Conservation (phyloP, 1,284 basidiomycete species). For the Cryptococcus sp. region DNA sequence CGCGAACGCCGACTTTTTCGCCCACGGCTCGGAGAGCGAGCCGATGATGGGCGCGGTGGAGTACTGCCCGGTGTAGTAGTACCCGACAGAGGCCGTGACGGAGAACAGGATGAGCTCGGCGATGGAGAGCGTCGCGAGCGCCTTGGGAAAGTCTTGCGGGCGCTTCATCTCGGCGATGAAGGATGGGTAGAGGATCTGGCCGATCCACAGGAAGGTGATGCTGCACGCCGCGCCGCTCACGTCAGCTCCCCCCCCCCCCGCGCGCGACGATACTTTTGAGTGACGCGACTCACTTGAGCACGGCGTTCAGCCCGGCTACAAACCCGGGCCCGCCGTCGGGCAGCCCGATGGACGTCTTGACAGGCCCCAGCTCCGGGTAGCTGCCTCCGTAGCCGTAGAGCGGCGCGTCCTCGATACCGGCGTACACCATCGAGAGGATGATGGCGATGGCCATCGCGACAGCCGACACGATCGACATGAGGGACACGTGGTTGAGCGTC, state of each 20-base stretch:
- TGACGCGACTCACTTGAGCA: slow-evolving; percentile 47
- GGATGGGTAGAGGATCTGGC: slow-evolving; percentile 54
- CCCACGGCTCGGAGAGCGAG: slow-evolving; percentile 49
- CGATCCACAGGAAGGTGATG: slow-evolving; percentile 60
- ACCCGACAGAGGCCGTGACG: slow-evolving; percentile 61
- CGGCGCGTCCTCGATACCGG: slow-evolving; percentile 54
- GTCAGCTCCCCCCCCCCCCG: slow-evolving; percentile 1
- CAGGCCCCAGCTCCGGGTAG: slow-evolving; percentile 37
- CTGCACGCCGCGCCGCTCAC: slow-evolving; percentile 12
- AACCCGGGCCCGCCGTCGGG: slow-evolving; percentile 56
- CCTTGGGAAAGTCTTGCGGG: slow-evolving; percentile 61
- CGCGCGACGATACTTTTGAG: not conserved
- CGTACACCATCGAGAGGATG: slow-evolving; percentile 57
- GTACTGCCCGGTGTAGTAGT: slow-evolving; percentile 51
- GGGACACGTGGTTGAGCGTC: slow-evolving; percentile 56
- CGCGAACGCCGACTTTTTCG: slow-evolving; percentile 54
- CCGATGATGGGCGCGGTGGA: slow-evolving; percentile 47
- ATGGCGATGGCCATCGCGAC: slow-evolving; percentile 60
- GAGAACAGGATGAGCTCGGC: slow-evolving; percentile 62
- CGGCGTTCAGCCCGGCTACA: slow-evolving; percentile 54
- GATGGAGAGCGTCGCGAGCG: slow-evolving; percentile 51
- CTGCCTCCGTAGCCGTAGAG: slow-evolving; percentile 40
- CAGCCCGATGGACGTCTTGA: slow-evolving; percentile 34
- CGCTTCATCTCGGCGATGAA: slow-evolving; percentile 52
- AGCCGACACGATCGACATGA: slow-evolving; percentile 50